These are phyloP conservation scores for Spirogloea muscicola DNA, from an alignment of 139 green algal genomes.

Conservation along the genomic window DNA sequence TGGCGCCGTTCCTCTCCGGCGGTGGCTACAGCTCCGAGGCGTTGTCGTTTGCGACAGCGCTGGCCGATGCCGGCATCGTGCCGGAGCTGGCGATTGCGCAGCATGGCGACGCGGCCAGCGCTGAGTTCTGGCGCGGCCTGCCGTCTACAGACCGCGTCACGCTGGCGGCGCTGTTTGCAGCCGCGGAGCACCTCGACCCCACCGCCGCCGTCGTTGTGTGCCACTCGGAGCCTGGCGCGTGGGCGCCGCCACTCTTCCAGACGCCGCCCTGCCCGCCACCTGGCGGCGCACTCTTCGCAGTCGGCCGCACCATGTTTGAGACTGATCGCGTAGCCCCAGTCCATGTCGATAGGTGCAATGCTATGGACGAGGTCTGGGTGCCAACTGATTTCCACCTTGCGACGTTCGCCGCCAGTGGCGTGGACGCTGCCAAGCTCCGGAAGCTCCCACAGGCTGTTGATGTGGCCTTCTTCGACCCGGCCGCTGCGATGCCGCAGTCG, in stretches of 20 bases:
- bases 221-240: conserved; percentile 52
- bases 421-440: conserved; percentile 17
- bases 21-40: conserved; percentile 45
- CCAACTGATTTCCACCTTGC: conserved; percentile 53
- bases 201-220: conserved; percentile 45
- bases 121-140: conserved; percentile 24
- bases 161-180: too few species aligned
- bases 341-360: conserved; percentile 49
- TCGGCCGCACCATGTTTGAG: conserved; percentile 58
- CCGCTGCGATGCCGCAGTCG: not conserved
- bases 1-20: conserved; percentile 40
- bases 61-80: not conserved
- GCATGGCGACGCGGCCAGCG: conserved; percentile 30
- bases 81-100: conserved; percentile 9
- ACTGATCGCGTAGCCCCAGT: conserved; percentile 39
- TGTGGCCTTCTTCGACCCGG: conserved; percentile 28
- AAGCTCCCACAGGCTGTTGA: conserved; percentile 43
- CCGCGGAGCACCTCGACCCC: too few species aligned
- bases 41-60: conserved; percentile 15
- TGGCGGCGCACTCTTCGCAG: not conserved
- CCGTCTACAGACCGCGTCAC: too few species aligned
- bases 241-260: conserved; percentile 39
- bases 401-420: conserved; percentile 42
- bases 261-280: conserved; percentile 47
- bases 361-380: conserved; percentile 50